Evolutionary conservation across 306 rosid species (phyloP).

Genomic region (Geum urbanum): DNA sequence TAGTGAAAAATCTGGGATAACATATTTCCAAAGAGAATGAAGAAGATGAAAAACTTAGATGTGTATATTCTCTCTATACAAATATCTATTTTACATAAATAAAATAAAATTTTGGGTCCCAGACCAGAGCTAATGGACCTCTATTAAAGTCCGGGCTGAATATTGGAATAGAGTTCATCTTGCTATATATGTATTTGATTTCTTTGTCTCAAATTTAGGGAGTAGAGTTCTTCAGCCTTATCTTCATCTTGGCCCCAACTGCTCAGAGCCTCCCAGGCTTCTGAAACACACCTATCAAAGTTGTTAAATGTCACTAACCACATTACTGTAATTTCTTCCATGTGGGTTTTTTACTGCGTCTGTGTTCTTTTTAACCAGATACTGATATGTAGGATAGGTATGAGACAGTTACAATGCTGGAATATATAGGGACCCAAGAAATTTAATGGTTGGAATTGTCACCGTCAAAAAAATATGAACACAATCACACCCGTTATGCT

Average conservation of each 20-base stretch:
- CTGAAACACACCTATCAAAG: not conserved
- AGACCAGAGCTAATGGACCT: no score
- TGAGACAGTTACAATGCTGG: not conserved
- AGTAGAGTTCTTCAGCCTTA: not conserved
- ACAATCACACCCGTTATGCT: not conserved
- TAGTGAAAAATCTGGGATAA: no score
- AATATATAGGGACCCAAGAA: slow-evolving; percentile 1
- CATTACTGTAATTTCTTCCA: not conserved
- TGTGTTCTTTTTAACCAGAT: no score
- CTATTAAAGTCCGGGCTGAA: no score
- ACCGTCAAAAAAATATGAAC: slow-evolving; percentile 1
- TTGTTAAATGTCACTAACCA: not conserved
- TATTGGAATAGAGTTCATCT: not conserved
- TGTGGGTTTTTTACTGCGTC: not conserved
- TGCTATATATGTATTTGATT: no score
- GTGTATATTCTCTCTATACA: no score
- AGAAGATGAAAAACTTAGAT: no score
- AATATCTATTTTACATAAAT: no score
- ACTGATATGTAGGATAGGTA: not conserved
- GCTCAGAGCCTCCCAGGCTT: slow-evolving; percentile 6
- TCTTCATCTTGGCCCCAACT: slow-evolving; percentile 19
- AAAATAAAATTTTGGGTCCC: no score
- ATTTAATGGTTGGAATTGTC: slow-evolving; percentile 5
- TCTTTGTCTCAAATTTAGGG: slow-evolving; percentile 3
- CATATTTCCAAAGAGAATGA: no score